Base-by-base conservation (phyloP, 164 flowering plant genomes). In the Aristolochia californica region DNA sequence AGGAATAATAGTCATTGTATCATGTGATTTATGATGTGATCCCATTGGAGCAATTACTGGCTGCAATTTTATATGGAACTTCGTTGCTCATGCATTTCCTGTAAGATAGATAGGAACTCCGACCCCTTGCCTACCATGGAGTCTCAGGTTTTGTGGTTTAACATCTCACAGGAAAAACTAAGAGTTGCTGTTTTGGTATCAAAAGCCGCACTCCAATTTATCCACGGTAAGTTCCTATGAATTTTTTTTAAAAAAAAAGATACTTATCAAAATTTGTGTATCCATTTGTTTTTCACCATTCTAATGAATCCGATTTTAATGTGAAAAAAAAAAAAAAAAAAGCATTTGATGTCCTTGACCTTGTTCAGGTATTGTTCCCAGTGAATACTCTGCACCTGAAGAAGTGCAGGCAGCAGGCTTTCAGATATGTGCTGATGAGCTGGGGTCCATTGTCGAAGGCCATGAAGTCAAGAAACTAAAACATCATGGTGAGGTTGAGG, bases 101-200 rank as follows among this genome's bases (percentile, higher is more conserved):
- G 40, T 34, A 34, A 34, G 11, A 34, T 4, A 34, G 10, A 12
- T 34, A 2, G 34, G 34, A 2, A 2, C 34, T 28, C 10, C 40
- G 10, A 7, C 10, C 40, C 7, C 34, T 28, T 28, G 7, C 34
- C 7, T 28, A 2, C 7, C 34, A 28, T 7, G 34, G 4, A 44
- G 38, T 40, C 53, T 63, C 59, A 59, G 43, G 49, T 16, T 54
- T 43, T 18, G 20, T 1, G 48, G 5, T 58, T 23, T 72, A 63
- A 38, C 16, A 45, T 56, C 8, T 59, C 75, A 67, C 60, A 93
- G 97, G 98, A 83, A 72, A 93, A 85, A 67, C 78, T 93, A 58
- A 82, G 97, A 73, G 75, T 89, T 65, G 97, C 94, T 23, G 83
- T 93, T 61, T 72, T 93, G 76, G 98, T 93, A 68, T 89, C 98